phyloP scores from a whole-genome alignment of 352 stramenopile genomes.

The Pythium sukuiense region DNA sequence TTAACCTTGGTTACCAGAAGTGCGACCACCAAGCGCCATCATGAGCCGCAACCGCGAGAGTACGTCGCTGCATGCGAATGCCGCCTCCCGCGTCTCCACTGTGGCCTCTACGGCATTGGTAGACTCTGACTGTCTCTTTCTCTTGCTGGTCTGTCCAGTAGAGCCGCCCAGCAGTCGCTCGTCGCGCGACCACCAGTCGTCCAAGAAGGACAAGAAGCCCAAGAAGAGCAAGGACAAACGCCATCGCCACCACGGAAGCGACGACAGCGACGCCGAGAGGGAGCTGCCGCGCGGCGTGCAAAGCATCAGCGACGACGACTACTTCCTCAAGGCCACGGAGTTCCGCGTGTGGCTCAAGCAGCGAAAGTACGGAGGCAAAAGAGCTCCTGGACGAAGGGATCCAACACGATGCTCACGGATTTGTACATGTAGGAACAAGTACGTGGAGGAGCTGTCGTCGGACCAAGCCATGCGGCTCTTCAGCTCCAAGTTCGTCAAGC shows the following conservation, averaged over 20 bases:
- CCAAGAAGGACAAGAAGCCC: constrained; percentile 22
- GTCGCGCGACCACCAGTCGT: constrained; percentile 24
- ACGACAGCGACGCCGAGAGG: constrained; percentile 7
- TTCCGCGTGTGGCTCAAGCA: constrained; percentile 77
- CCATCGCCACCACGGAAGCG: constrained; percentile 8
- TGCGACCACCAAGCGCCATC: not conserved
- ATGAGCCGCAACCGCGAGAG: constrained; percentile 14
- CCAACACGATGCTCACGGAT: not conserved
- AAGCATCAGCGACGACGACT: constrained; percentile 59
- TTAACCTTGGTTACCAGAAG: not conserved
- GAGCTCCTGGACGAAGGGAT: not conserved
- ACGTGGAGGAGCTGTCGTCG: constrained; percentile 72
- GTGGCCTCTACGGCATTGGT: not conserved
- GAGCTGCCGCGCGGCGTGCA: constrained; percentile 28
- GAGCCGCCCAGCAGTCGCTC: constrained; percentile 3
- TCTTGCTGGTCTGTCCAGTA: not conserved
- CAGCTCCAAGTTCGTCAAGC: constrained; percentile 49
- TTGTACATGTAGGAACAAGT: constrained; percentile 42
- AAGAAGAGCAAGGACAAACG: constrained; percentile 34
- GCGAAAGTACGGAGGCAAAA: constrained; percentile 35
- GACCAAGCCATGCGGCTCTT: constrained; percentile 57
- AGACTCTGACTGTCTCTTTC: not conserved
- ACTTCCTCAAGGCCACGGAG: constrained; percentile 62
- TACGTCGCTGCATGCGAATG: not conserved
- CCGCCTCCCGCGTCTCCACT: not conserved